Conservation (phyloP, 169 alveolate genomes). For the Plasmodium adleri region DNA sequence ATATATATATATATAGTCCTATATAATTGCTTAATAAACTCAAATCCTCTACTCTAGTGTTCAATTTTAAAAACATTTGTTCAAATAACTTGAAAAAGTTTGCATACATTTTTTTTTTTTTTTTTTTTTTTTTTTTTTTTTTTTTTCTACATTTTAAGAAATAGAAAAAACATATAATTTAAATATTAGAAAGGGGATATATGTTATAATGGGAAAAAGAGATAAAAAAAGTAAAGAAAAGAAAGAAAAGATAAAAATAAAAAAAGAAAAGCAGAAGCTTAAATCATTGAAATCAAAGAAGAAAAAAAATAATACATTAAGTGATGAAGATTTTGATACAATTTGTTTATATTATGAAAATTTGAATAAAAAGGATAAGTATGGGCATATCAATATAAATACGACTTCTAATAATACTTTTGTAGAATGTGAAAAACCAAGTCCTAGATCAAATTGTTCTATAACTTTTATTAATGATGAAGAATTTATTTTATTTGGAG, state of each 20-base stretch:
- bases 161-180: too few relatives aligned
- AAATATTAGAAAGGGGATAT: conserved; percentile 1
- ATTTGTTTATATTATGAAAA: conserved; percentile 74
- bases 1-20: too few relatives aligned
- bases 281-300: conserved; percentile 69
- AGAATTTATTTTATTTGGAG: conserved; percentile 91
- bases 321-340: conserved; percentile 74
- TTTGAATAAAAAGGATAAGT: conserved; percentile 59
- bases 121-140: too few relatives aligned
- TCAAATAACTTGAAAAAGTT: too few relatives aligned
- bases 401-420: conserved; percentile 57
- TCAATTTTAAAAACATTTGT: too few relatives aligned
- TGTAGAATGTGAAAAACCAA: conserved; percentile 79
- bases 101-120: too few relatives aligned
- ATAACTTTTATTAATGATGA: conserved; percentile 82
- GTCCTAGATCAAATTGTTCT: conserved; percentile 86
- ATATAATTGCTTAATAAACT: too few relatives aligned
- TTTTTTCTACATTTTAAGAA: too few relatives aligned
- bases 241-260: conserved; percentile 47
- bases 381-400: conserved; percentile 68
- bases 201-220: conserved; percentile 47
- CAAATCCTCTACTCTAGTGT: too few relatives aligned
- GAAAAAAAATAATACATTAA: conserved; percentile 55
- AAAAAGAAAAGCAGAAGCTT: conserved; percentile 73
- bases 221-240: conserved; percentile 74